Conservation (phyloP, 805 yeast species). For the Yamadazyma endophytica region DNA sequence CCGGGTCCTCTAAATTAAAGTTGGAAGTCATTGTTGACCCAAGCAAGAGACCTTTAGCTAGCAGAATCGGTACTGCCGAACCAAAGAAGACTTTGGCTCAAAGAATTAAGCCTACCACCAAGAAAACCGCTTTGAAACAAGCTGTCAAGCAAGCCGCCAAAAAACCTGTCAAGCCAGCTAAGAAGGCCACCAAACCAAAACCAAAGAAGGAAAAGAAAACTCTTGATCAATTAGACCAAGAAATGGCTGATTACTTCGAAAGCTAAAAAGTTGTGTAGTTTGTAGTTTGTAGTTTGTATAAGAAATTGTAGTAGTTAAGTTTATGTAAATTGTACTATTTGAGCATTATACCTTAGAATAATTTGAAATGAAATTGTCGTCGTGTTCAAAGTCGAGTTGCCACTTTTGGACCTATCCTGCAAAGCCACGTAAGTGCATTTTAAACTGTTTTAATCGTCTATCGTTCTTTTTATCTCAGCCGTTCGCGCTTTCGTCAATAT, state of each 20-base stretch:
- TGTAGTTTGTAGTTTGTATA: no score
- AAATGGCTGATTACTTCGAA: constrained; percentile 93
- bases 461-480: no score
- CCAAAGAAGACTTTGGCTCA: constrained; percentile 14
- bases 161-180: constrained; percentile 12
- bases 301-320: no score
- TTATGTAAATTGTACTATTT: no score
- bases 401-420: no score
- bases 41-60: constrained; percentile 63
- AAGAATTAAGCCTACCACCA: constrained; percentile 16
- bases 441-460: no score
- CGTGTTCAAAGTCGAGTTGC: no score
- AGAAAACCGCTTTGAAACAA: constrained; percentile 11
- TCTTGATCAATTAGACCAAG: constrained; percentile 91
- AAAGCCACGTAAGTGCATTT: no score
- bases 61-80: constrained; percentile 57
- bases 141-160: constrained; percentile 25
- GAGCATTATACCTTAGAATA: no score
- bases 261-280: constrained; percentile 12
- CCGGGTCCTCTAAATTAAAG: constrained; percentile 72
- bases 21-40: constrained; percentile 86
- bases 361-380: no score
- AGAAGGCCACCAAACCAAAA: constrained; percentile 30
- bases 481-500: constrained; percentile 7
- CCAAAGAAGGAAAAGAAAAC: constrained; percentile 58